Evolutionary conservation across 176 grass and related monocot genomes (phyloP).

Genomic region (Rhynchospora tenuis): DNA sequence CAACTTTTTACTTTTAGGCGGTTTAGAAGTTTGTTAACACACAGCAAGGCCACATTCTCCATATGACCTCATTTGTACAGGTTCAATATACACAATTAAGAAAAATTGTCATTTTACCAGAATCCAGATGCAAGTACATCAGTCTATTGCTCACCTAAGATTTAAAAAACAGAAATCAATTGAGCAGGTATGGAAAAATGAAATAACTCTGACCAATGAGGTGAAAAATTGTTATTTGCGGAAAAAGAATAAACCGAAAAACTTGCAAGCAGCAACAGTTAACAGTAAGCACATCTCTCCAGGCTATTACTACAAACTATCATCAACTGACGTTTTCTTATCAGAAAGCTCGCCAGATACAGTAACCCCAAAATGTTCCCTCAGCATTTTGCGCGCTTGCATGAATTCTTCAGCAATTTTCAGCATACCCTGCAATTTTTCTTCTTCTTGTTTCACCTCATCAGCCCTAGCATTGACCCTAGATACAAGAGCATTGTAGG

Average conservation of each 20-base stretch:
- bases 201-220: not conserved
- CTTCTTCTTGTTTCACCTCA: constrained; percentile 72
- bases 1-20: not conserved
- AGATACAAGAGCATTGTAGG: constrained; percentile 42
- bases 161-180: not conserved
- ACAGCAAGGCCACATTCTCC: not conserved
- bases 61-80: not conserved
- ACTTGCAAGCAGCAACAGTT: not conserved
- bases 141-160: not conserved
- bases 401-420: constrained; percentile 49
- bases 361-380: constrained; percentile 43
- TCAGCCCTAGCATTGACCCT: constrained; percentile 41
- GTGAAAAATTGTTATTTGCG: not conserved
- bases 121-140: not conserved
- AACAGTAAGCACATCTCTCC: not conserved
- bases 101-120: not conserved
- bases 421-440: constrained; percentile 63
- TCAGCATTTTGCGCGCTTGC: constrained; percentile 28
- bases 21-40: not conserved
- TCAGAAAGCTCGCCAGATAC: not conserved
- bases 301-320: not conserved
- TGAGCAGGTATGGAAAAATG: not conserved
- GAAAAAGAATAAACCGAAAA: not conserved
- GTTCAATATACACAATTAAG: not conserved
- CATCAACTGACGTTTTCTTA: not conserved